Evolutionary conservation across 805 yeast species (phyloP).

Genomic region (Suhomyces emberorum): DNA sequence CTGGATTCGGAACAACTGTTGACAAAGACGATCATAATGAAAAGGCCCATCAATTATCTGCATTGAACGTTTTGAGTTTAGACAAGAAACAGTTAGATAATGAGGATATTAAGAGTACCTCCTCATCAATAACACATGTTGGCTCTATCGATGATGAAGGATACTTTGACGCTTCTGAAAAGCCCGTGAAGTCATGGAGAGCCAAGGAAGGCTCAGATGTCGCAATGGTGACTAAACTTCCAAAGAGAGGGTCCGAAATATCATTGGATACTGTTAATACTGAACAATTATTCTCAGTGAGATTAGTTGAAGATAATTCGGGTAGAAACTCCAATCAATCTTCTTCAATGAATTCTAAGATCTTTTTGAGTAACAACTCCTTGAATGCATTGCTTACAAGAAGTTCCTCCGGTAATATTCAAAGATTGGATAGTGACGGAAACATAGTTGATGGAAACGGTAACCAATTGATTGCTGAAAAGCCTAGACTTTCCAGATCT

Average conservation of each 20-base stretch:
- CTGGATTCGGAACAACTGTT: conserved; percentile 31
- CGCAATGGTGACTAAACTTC: conserved; percentile 3
- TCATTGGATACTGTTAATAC: conserved; percentile 85
- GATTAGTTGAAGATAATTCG: conserved; percentile 61
- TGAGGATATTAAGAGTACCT: conserved; percentile 24
- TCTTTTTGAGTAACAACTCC: conserved; percentile 23
- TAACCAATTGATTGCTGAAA: background rate
- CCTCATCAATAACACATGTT: conserved; percentile 54
- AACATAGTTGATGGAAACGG: conserved; percentile 29
- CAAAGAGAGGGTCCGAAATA: conserved; percentile 62
- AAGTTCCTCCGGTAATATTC: conserved; percentile 37
- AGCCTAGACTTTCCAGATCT: conserved; percentile 28
- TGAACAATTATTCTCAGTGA: conserved; percentile 74
- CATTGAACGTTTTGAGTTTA: conserved; percentile 43
- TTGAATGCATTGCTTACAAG: conserved; percentile 22
- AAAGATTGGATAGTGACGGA: conserved; percentile 45
- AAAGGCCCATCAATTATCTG: conserved; percentile 41
- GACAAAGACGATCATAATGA: conserved; percentile 25
- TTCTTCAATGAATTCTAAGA: conserved; percentile 17
- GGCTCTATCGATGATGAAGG: conserved; percentile 29
- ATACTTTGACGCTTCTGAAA: conserved; percentile 35
- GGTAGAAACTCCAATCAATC: conserved; percentile 30
- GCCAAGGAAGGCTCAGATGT: conserved; percentile 33
- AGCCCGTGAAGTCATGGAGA: conserved; percentile 43
- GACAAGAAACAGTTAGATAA: conserved; percentile 8